Base-by-base conservation (phyloP, 192 early-diverging fungal genomes). In the Pecoramyces ruminantium region DNA sequence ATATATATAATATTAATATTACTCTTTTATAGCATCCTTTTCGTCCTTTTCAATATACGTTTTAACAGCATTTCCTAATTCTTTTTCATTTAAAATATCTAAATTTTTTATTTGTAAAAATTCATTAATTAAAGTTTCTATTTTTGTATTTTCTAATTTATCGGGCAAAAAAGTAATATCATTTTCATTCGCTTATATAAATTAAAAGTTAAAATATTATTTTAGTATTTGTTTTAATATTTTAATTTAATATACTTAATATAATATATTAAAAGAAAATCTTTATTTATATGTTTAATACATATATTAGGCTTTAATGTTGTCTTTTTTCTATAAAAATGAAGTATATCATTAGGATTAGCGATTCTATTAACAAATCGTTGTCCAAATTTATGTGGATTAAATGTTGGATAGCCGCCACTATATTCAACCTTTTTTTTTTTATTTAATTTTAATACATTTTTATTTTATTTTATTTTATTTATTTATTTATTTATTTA, bases 391-490 rank as follows among this genome's bases (percentile, higher is more conserved):
- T 92, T 87, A 84, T 93, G 90, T 14, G 95, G 93, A 83, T 95
- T 96, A 84, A 95, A 92, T 77, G 93, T 92, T 77, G 89, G 87
- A 81, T 90, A 97, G 0, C 93, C 94, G 80, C 93, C 94, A 25
- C 88, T 91, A 81, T 97, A 97, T 77, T 97, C 95, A 30, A 97
- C 95, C n/a, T 92, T n/a, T n/a, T n/a, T n/a, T n/a, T n/a, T n/a
- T n/a, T n/a, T n/a, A n/a, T n/a, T n/a, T n/a, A n/a, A n/a, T n/a
- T n/a, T n/a, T n/a, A n/a, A n/a, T n/a, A n/a, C n/a, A n/a, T n/a
- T n/a, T n/a, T n/a, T n/a, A n/a, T n/a, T n/a, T n/a, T n/a, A n/a
- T n/a, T n/a, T n/a, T n/a, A n/a, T n/a, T n/a, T n/a, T n/a, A n/a
- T n/a, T n/a, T n/a, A n/a, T n/a, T n/a, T n/a, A n/a, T n/a, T n/a